Base-by-base conservation (phyloP, 345 rosid genomes). In the Moricandia arvensis region DNA sequence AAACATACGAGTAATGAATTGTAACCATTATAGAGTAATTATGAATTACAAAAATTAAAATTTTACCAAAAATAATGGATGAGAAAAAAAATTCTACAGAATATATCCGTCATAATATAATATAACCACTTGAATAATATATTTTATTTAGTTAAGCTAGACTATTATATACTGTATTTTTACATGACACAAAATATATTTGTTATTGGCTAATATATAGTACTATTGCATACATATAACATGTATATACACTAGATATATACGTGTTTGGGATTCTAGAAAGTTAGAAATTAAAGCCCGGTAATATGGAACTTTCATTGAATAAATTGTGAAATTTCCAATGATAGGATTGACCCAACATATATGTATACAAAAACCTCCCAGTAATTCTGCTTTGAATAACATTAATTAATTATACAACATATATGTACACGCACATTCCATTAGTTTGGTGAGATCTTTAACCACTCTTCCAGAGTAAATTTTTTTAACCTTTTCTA, bases 381-480 rank as follows among this genome's bases (percentile, higher is more conserved):
- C 54, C 54, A 54, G 17, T 69, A 76, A 76, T 9, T 61, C 65
- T 54, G 75, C 65, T 24, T 54, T 69, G 27, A 38, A 18, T 59
- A 26, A 16, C 43, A 62, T 9, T 31, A 8, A 1, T 29, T 17
- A 29, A 21, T 16, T n/a, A n/a, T n/a, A n/a, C n/a, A n/a, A n/a
- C n/a, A n/a, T n/a, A n/a, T n/a, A n/a, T n/a, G n/a, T n/a, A n/a
- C n/a, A n/a, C n/a, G n/a, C n/a, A n/a, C n/a, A 73, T 60, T 60
- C 70, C 59, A 13, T 38, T 78, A 67, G 74, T 70, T 73, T 79
- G 81, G 77, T 79, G 71, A 7, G 66, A 43, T n/a, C 4, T 79
- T 73, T 79, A 79, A 79, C 81, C 81, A 79, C 81, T 54, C 71
- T 68, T 61, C 37, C 18, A 21, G 29, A 65, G 73, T 72, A 59